These are phyloP conservation scores for Didymosphaeria variabile DNA, from an alignment of 2,329 filamentous ascomycete species.

Conservation along the genomic window DNA sequence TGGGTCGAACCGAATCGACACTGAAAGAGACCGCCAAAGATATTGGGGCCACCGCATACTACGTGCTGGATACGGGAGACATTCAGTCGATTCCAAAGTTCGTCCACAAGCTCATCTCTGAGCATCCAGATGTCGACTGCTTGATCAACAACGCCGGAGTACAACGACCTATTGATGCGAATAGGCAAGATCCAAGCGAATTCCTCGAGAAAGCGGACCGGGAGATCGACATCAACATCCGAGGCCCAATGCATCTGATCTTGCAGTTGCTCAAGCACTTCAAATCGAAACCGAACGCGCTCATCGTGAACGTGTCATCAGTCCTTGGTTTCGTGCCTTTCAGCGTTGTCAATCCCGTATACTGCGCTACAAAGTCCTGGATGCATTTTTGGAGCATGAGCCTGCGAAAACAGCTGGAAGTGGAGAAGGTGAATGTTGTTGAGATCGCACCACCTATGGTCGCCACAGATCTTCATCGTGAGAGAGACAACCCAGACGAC, in stretches of 20 bases:
- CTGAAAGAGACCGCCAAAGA: slow-evolving; percentile 55
- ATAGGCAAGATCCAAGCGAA: slow-evolving; percentile 44
- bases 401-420: slow-evolving; percentile 60
- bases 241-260: slow-evolving; percentile 66
- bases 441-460: slow-evolving; percentile 67
- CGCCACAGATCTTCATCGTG: slow-evolving; percentile 64
- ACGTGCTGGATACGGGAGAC: slow-evolving; percentile 62
- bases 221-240: slow-evolving; percentile 67
- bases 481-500: slow-evolving; percentile 64
- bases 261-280: slow-evolving; percentile 62
- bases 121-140: slow-evolving; percentile 66
- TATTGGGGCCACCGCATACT: slow-evolving; percentile 61
- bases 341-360: slow-evolving; percentile 65
- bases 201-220: slow-evolving; percentile 63
- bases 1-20: slow-evolving; percentile 64
- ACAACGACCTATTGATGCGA: slow-evolving; percentile 62
- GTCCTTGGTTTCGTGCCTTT: slow-evolving; percentile 64
- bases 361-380: slow-evolving; percentile 69
- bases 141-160: slow-evolving; percentile 69
- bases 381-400: slow-evolving; percentile 66
- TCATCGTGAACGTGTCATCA: slow-evolving; percentile 65
- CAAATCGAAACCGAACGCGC: slow-evolving; percentile 50
- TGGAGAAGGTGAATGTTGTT: slow-evolving; percentile 58
- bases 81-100: slow-evolving; percentile 56
- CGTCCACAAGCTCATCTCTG: slow-evolving; percentile 54